Conservation (phyloP, 2,329 filamentous ascomycete species). For the Aspergillus candidus region DNA sequence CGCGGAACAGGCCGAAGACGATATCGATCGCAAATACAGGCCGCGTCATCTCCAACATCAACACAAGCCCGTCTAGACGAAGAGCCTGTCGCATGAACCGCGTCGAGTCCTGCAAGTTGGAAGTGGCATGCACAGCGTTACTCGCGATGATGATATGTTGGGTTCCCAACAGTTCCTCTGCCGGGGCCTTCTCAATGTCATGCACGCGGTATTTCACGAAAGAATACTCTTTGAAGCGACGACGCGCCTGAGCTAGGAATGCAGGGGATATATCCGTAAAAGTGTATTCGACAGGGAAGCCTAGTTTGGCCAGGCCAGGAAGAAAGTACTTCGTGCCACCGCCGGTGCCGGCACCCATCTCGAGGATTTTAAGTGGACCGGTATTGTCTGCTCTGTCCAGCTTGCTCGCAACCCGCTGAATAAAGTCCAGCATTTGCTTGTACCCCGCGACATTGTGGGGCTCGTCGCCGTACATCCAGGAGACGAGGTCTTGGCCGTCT, state of each 20-base stretch:
- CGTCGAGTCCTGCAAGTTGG: slow-evolving; percentile 20
- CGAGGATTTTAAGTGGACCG: slow-evolving; percentile 33
- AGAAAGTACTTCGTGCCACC: slow-evolving; percentile 32
- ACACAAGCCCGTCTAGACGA: slow-evolving; percentile 24
- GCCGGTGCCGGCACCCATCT: slow-evolving; percentile 36
- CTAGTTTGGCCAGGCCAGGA: slow-evolving; percentile 18
- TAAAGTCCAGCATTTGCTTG: slow-evolving; percentile 31
- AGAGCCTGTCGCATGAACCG: slow-evolving; percentile 22
- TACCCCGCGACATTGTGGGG: slow-evolving; percentile 31
- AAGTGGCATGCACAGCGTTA: slow-evolving; percentile 34
- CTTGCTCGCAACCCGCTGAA: slow-evolving; percentile 14
- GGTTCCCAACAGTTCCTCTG: slow-evolving; percentile 12
- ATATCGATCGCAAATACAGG: slow-evolving; percentile 27
- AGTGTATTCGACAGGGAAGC: slow-evolving; percentile 31
- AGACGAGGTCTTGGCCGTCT: slow-evolving; percentile 32
- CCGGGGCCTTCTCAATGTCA: slow-evolving; percentile 26
- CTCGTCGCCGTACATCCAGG: slow-evolving; percentile 32
- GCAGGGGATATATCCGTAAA: slow-evolving; percentile 36
- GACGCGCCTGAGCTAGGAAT: slow-evolving; percentile 30
- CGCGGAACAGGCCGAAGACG: slow-evolving; percentile 31
- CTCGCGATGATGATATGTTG: slow-evolving; percentile 32
- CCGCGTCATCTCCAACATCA: slow-evolving; percentile 30
- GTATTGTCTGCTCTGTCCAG: slow-evolving; percentile 13
- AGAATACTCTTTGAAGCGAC: slow-evolving; percentile 23
- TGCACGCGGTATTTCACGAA: slow-evolving; percentile 21